These are phyloP conservation scores for Cryptococcus sp. DNA, from an alignment of 1,284 basidiomycete species.

Conservation along the genomic window DNA sequence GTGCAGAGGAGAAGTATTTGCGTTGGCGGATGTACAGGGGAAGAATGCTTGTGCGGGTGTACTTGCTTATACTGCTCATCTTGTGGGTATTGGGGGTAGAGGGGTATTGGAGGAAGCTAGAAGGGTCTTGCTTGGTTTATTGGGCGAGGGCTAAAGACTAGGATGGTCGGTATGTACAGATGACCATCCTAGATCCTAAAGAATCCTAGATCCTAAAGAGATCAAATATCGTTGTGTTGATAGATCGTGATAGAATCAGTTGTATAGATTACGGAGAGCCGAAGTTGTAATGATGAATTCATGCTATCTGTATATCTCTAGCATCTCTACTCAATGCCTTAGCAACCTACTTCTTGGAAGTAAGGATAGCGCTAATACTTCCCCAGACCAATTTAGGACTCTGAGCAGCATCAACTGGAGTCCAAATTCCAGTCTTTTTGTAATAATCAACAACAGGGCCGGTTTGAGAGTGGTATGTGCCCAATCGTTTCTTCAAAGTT, in stretches of 20 bases:
- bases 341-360: slow-evolving; percentile 2
- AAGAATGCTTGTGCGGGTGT: slow-evolving; percentile 22
- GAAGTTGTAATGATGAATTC: background rate
- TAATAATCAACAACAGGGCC: slow-evolving; percentile 97
- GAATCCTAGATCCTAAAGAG: too few relatives aligned
- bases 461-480: slow-evolving; percentile 84
- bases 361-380: slow-evolving; percentile 15
- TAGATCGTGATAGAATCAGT: too few relatives aligned
- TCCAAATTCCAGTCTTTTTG: slow-evolving; percentile 82
- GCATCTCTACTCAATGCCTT: background rate
- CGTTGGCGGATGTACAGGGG: slow-evolving; percentile 4
- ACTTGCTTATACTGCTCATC: slow-evolving; percentile 24
- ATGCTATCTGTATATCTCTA: background rate
- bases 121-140: slow-evolving; percentile 15
- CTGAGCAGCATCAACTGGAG: slow-evolving; percentile 88
- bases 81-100: slow-evolving; percentile 15
- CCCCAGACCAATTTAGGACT: slow-evolving; percentile 61
- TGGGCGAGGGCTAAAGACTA: slow-evolving; percentile 8
- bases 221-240: too few relatives aligned
- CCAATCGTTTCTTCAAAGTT: slow-evolving; percentile 82
- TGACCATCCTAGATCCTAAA: too few relatives aligned
- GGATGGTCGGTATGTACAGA: too few relatives aligned
- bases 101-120: slow-evolving; percentile 22
- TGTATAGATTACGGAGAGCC: background rate
- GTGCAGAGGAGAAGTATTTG: slow-evolving; percentile 4